Evolutionary conservation across 2,329 filamentous ascomycete species (phyloP).

Genomic region (Talaromyces sp.): DNA sequence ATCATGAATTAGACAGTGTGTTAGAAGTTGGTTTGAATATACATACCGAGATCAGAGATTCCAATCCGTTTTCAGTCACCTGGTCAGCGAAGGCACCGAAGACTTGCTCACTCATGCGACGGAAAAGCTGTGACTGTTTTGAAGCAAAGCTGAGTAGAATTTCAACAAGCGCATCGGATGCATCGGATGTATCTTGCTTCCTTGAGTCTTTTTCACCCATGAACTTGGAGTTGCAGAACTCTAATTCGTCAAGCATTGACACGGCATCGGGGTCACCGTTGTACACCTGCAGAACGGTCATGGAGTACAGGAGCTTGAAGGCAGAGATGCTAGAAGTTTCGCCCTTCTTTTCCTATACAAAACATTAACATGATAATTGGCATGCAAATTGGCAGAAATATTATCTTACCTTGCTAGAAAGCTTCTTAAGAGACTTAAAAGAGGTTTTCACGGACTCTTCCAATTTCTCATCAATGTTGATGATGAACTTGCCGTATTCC

Average conservation of each 20-base stretch:
- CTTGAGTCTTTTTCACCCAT: slow-evolving; percentile 55
- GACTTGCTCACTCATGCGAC: slow-evolving; percentile 83
- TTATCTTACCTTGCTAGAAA: slow-evolving; percentile 39
- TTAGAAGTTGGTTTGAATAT: background rate
- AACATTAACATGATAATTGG: slow-evolving; percentile 27
- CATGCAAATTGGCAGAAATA: background rate
- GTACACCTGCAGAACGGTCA: slow-evolving; percentile 86
- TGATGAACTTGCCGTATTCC: slow-evolving; percentile 47
- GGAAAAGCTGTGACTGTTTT: slow-evolving; percentile 79
- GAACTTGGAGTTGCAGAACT: slow-evolving; percentile 71
- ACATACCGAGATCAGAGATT: slow-evolving; percentile 57
- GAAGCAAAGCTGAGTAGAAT: slow-evolving; percentile 88
- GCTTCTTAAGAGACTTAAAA: slow-evolving; percentile 44
- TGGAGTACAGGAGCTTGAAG: slow-evolving; percentile 77
- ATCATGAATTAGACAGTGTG: background rate
- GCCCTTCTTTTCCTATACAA: slow-evolving; percentile 54
- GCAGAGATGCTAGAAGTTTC: slow-evolving; percentile 56
- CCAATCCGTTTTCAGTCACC: slow-evolving; percentile 72
- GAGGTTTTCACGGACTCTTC: slow-evolving; percentile 45
- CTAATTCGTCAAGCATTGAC: slow-evolving; percentile 78
- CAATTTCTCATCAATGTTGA: slow-evolving; percentile 52
- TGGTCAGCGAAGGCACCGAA: slow-evolving; percentile 80
- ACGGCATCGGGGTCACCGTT: slow-evolving; percentile 86
- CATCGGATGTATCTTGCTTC: slow-evolving; percentile 51
- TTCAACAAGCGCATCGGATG: slow-evolving; percentile 77